Conservation (phyloP, 371 early-diverging fungal genomes). For the Rhizopus delemar region DNA sequence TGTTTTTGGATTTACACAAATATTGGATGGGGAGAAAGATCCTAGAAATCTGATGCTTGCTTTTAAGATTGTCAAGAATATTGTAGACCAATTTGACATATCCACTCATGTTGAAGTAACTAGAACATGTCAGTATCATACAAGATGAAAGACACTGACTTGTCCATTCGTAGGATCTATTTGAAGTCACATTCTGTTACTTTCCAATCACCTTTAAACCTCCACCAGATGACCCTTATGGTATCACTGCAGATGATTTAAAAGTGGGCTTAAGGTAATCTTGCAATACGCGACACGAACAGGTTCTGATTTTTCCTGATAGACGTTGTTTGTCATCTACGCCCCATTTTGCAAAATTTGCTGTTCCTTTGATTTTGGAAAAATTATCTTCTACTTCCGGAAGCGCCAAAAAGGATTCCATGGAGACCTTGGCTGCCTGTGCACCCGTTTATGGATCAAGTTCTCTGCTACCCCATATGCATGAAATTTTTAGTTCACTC, state of each 20-base stretch:
- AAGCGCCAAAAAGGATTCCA: conserved; percentile 90
- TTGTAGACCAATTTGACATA: conserved; percentile 76
- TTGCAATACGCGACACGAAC: conserved; percentile 10
- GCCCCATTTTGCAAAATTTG: conserved; percentile 74
- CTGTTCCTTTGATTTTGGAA: conserved; percentile 85
- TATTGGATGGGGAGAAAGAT: conserved; percentile 97
- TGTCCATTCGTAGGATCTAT: conserved; percentile 71
- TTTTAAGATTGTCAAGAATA: conserved; percentile 70
- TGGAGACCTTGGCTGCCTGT: conserved; percentile 80
- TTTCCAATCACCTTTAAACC: conserved; percentile 98
- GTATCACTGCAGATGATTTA: conserved; percentile 89
- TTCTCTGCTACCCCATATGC: conserved; percentile 59
- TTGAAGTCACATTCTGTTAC: conserved; percentile 96
- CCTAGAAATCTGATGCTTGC: conserved; percentile 90
- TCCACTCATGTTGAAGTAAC: conserved; percentile 71
- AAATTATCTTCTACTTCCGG: conserved; percentile 85
- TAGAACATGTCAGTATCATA: neutral
- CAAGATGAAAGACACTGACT: neutral
- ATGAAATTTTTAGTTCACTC: conserved; percentile 68
- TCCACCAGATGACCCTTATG: conserved; percentile 90
- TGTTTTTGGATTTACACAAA: conserved; percentile 81
- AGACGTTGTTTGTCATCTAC: conserved; percentile 71
- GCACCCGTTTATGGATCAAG: conserved; percentile 75
- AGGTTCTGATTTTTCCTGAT: neutral
- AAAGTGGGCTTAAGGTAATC: conserved; percentile 69